These are phyloP conservation scores for Cytospora piceicola DNA, from an alignment of 2,329 filamentous ascomycete species.

Conservation along the genomic window DNA sequence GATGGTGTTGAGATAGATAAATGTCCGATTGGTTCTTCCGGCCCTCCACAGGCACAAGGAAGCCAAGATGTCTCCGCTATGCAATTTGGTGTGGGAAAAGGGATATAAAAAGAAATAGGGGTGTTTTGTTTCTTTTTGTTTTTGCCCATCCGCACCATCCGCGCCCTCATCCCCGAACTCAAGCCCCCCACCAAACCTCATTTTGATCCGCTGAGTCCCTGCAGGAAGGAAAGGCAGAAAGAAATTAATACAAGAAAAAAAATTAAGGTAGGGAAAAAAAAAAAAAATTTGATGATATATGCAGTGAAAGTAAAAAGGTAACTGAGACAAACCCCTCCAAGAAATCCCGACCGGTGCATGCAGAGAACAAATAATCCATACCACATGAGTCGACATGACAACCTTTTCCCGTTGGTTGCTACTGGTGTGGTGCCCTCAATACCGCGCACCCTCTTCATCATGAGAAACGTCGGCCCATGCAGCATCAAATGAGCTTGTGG, in stretches of 20 bases:
- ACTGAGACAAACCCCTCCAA: constrained; percentile 3
- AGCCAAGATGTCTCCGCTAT: constrained; percentile 16
- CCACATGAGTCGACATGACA: constrained; percentile 23
- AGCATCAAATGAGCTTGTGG: constrained; percentile 21
- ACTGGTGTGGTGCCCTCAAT: constrained; percentile 5
- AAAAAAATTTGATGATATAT: constrained; percentile 16
- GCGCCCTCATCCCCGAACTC: background rate
- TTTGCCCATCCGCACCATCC: background rate
- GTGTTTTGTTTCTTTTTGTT: background rate
- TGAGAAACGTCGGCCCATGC: constrained; percentile 21
- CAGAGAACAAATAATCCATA: constrained; percentile 13
- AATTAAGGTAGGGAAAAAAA: background rate
- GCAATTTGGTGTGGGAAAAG: constrained; percentile 20
- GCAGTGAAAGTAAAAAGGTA: constrained; percentile 14
- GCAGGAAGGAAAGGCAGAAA: background rate
- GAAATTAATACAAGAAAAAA: background rate
- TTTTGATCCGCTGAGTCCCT: background rate
- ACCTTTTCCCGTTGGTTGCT: constrained; percentile 1
- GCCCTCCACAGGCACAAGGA: constrained; percentile 1
- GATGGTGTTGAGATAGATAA: background rate
- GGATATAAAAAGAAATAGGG: background rate
- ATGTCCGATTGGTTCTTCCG: background rate
- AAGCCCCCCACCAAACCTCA: background rate
- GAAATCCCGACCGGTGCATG: background rate
- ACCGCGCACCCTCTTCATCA: constrained; percentile 8